Conservation (phyloP, 2,329 filamentous ascomycete genomes). For the Aspergillus sp. region DNA sequence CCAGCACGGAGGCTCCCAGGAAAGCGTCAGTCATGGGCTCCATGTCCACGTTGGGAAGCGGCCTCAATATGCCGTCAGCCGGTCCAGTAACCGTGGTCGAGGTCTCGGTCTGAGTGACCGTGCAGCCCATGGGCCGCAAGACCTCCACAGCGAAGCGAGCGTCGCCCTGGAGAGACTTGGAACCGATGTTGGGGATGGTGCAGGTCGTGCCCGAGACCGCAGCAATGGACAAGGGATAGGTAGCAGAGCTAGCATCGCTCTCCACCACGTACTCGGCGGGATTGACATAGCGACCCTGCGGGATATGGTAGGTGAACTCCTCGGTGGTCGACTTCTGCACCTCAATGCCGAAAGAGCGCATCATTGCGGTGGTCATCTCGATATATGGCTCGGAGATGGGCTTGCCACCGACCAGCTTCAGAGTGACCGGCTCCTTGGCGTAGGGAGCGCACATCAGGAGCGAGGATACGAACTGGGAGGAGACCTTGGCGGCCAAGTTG, state of each 20-base stretch:
- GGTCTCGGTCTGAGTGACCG: slow-evolving; percentile 75
- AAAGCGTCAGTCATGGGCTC: slow-evolving; percentile 99
- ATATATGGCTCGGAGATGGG: slow-evolving; percentile 97
- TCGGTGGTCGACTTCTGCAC: slow-evolving; percentile 76
- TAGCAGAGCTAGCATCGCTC: slow-evolving; percentile 96
- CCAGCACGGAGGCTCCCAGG: slow-evolving; percentile 88
- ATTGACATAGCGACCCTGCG: slow-evolving; percentile 77
- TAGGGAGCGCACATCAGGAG: slow-evolving; percentile 96
- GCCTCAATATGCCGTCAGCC: slow-evolving; percentile 67
- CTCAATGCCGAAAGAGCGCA: slow-evolving; percentile 82
- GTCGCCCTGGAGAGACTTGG: slow-evolving; percentile 87
- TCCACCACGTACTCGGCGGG: slow-evolving; percentile 86
- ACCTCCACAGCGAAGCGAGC: slow-evolving; percentile 91
- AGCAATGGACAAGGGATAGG: slow-evolving; percentile 89
- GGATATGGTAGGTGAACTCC: slow-evolving; percentile 90
- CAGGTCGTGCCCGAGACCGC: slow-evolving; percentile 95
- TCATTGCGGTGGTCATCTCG: slow-evolving; percentile 98
- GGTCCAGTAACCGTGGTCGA: slow-evolving; percentile 95
- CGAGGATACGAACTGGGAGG: slow-evolving; percentile 98
- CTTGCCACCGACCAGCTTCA: slow-evolving; percentile 90
- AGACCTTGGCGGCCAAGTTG: slow-evolving; percentile 89
- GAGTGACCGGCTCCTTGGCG: slow-evolving; percentile 86
- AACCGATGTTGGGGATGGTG: slow-evolving; percentile 94
- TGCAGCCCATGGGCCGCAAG: slow-evolving; percentile 88
- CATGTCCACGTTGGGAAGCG: slow-evolving; percentile 87